Evolutionary conservation across 768 basidiomycete species (phyloP).

Genomic region (Auricularia heimuer): DNA sequence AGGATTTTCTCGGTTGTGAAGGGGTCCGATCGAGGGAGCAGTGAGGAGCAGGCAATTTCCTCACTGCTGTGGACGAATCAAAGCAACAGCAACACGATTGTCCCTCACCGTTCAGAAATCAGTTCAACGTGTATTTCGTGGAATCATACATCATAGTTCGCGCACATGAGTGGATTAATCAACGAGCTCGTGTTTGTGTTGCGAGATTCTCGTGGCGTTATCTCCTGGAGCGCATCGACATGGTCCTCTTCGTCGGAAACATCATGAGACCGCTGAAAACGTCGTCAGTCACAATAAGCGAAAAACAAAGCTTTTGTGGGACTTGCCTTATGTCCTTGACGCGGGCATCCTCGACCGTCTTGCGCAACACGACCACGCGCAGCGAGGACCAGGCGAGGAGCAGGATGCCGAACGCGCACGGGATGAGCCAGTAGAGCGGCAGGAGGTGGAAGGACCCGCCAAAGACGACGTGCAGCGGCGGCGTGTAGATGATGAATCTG

Average conservation of each 20-base stretch:
- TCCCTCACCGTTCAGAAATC: no score
- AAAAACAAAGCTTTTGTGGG: no score
- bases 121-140: no score
- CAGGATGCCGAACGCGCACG: constrained; percentile 46
- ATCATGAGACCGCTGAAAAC: not conserved
- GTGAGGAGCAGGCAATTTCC: no score
- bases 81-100: no score
- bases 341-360: constrained; percentile 41
- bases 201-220: not conserved
- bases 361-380: constrained; percentile 47
- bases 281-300: not conserved
- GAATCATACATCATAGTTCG: no score
- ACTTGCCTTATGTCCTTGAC: constrained; percentile 45
- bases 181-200: no score
- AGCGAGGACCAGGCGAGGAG: constrained; percentile 49
- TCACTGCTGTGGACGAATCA: no score
- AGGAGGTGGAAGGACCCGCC: constrained; percentile 48
- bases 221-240: not conserved
- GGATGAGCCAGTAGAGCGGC: constrained; percentile 62
- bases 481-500: constrained; percentile 33
- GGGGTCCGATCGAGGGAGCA: no score
- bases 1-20: no score
- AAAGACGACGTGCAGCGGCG: constrained; percentile 60
- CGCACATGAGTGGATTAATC: no score
- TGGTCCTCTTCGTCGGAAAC: not conserved